Evolutionary conservation across 805 yeast genomes (phyloP), one percentile per base, ranked within the genome.

Genomic region (Starmerella apis): DNA sequence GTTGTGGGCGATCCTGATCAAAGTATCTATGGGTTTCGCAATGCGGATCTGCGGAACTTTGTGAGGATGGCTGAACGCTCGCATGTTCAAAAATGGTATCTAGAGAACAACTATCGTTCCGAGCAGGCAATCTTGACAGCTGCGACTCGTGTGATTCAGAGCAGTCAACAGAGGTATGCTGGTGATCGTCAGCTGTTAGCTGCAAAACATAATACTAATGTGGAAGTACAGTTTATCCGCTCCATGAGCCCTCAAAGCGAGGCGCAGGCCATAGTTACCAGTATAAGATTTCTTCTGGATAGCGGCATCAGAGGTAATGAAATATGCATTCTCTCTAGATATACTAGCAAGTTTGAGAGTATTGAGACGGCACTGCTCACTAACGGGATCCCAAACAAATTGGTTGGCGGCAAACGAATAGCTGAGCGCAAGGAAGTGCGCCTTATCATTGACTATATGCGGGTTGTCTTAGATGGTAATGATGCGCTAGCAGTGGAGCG

Each of bases 1-100:
- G 80, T 87, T 1, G 96, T 90, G 2, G 98, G 98, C 1, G 98
- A 90, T 62, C 95, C 96, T 0, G 96, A 92, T 64, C 98, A 90
- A 65, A 81, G 94, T 61, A 90, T 90, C 20, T 90, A 92, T 63
- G 86, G 82, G 0, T 90, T 90, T 58, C 70, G 97, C 53, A 79
- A 81, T 59, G 96, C 96, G 0, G 78, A 79, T 31, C 71, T 81
- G 1, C 67, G 70, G 16, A 87, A 84, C 59, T 85, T 88, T 58
- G 66, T 67, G 36, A 68, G 68, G 13, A 78, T 86, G 84, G 64
- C 67, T 36, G 48, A 56, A 0, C 61, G 68, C 51, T 74, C 60
- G 37, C 46, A 23, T 2, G 56, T 61, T 1, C 60, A 58, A 23
- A 68, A 46, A 3, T 67, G 80, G 1, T 64, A 71, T 9, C 69